Evolutionary conservation across 345 rosid genomes (phyloP).

Genomic region (Syzygium grande): DNA sequence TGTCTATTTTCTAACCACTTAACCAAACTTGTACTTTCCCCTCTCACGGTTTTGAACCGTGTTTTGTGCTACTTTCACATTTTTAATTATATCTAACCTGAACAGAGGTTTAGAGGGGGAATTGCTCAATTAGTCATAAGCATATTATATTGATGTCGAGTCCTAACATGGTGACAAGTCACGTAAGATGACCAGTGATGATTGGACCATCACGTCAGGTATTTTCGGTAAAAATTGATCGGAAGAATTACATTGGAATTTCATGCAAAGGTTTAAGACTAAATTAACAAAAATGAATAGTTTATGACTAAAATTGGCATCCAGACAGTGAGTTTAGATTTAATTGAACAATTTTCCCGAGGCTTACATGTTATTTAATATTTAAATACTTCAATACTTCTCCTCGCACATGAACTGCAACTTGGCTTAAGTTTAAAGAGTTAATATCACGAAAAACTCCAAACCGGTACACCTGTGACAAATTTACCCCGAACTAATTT

Average conservation of each 20-base stretch:
- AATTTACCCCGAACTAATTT: too few species aligned
- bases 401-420: too few species aligned
- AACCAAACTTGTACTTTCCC: not conserved
- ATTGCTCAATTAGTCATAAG: not conserved
- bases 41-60: not conserved
- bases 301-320: not conserved
- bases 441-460: too few species aligned
- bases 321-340: rapidly evolving
- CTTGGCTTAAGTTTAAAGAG: not conserved
- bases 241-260: not conserved
- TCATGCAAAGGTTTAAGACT: not conserved
- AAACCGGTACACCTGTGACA: too few species aligned
- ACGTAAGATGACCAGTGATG: not conserved
- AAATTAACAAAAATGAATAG: not conserved
- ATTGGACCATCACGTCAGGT: not conserved
- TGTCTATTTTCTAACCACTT: not conserved
- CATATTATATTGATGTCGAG: not conserved
- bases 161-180: rapidly evolving
- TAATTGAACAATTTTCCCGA: not conserved
- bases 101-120: not conserved
- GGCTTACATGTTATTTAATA: not conserved
- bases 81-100: not conserved
- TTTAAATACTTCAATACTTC: not conserved
- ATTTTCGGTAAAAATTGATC: not conserved
- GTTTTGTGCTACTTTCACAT: not conserved